Percentiles rank a stretch among this genome's conserved stretches.
Conservation (phyloP, 2,329 filamentous ascomycete species). For the Alternaria brassicicola region DNA sequence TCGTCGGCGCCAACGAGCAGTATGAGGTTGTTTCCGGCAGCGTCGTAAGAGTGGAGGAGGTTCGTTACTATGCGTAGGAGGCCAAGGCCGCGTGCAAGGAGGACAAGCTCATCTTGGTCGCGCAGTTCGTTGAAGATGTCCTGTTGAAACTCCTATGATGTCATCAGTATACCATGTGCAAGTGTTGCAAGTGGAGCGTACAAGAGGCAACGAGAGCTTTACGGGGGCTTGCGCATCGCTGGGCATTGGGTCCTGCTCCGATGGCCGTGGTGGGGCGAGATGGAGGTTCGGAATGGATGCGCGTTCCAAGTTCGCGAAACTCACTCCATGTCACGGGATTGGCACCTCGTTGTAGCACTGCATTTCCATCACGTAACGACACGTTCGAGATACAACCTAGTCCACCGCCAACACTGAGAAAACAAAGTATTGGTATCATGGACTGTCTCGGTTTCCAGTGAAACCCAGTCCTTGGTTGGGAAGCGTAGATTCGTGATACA, state of each 20-base stretch:
- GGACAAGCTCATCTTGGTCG: slow-evolving; percentile 88
- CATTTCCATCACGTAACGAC: background rate
- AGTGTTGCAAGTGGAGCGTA: slow-evolving; percentile 45
- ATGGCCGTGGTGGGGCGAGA: slow-evolving; percentile 23
- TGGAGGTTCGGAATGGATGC: slow-evolving; percentile 21
- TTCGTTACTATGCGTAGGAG: slow-evolving; percentile 94
- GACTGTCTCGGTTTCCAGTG: background rate
- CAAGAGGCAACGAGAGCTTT: slow-evolving; percentile 79
- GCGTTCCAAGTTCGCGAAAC: slow-evolving; percentile 21
- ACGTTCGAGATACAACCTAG: background rate
- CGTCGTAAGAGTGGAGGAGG: slow-evolving; percentile 94
- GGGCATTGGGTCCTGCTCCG: slow-evolving; percentile 42
- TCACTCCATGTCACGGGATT: slow-evolving; percentile 37
- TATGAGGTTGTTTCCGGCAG: slow-evolving; percentile 90
- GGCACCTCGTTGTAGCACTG: background rate
- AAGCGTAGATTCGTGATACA: slow-evolving; percentile 29
- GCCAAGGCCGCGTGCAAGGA: slow-evolving; percentile 89
- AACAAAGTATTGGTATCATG: background rate
- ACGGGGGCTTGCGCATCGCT: slow-evolving; percentile 62
- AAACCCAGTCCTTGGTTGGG: background rate
- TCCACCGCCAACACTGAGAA: background rate
- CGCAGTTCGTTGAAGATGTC: slow-evolving; percentile 77
- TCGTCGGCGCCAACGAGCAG: slow-evolving; percentile 89
- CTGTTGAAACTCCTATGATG: slow-evolving; percentile 80
- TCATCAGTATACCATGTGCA: slow-evolving; percentile 28